Conservation (phyloP, 2,329 filamentous ascomycete species). For the Fusarium citri region DNA sequence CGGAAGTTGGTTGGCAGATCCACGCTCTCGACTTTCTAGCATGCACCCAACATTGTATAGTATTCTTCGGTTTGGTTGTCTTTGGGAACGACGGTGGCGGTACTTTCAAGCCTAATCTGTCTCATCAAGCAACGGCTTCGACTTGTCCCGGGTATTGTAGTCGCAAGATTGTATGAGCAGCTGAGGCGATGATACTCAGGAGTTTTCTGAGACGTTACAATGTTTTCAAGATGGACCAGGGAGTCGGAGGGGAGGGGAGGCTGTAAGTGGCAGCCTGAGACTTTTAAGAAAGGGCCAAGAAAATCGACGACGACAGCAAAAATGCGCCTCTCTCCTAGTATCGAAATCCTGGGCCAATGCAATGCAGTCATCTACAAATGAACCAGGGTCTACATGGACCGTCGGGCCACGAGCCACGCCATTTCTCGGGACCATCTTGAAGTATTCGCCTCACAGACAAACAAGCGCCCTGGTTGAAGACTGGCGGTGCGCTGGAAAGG, state of each 20-base stretch:
- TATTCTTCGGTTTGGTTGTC: constrained; percentile 9
- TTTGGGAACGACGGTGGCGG: constrained; percentile 17
- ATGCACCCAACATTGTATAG: constrained; percentile 63
- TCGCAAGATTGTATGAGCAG: constrained; percentile 35
- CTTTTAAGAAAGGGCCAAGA: constrained; percentile 41
- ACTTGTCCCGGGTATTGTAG: constrained; percentile 27
- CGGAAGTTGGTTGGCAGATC: constrained; percentile 51
- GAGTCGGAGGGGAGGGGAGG: constrained; percentile 18
- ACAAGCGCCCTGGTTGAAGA: constrained; percentile 31
- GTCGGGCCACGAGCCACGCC: constrained; percentile 40
- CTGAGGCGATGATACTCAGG: constrained; percentile 35
- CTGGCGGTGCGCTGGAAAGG: constrained; percentile 35
- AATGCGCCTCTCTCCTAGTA: constrained; percentile 30
- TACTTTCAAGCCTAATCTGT: constrained; percentile 36
- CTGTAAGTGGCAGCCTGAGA: constrained; percentile 32
- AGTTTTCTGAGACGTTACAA: constrained; percentile 39
- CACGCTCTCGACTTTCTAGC: constrained; percentile 50
- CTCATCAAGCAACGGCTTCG: constrained; percentile 41
- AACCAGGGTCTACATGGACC: constrained; percentile 27
- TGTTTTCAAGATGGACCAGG: constrained; percentile 36
- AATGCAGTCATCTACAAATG: constrained; percentile 30
- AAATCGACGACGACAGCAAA: constrained; percentile 23
- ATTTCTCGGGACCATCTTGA: constrained; percentile 24
- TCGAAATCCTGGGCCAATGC: constrained; percentile 28
- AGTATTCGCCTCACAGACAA: constrained; percentile 22